Evolutionary conservation across 1,139 yeast species (phyloP).

Genomic region (Trichomonascaceae sp.): DNA sequence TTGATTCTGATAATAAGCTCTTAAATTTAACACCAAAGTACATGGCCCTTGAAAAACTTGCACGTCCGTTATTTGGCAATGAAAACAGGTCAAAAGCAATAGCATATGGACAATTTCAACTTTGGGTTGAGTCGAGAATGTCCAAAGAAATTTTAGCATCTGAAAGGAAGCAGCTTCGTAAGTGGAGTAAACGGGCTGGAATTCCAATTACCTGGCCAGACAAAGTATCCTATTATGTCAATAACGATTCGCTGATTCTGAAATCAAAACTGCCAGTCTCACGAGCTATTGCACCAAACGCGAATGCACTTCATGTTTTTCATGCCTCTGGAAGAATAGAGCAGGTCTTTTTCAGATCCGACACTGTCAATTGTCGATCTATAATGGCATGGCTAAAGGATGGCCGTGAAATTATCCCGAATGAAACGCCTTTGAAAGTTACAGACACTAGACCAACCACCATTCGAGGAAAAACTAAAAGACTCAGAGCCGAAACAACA

Average conservation of each 20-base stretch:
- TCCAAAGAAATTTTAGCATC: conserved; percentile 29
- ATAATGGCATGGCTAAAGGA: conserved; percentile 71
- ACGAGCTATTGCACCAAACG: conserved; percentile 51
- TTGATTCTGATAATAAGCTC: conserved; percentile 53
- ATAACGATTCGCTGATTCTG: conserved; percentile 65
- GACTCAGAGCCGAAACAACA: conserved; percentile 5
- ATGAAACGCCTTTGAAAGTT: conserved; percentile 50
- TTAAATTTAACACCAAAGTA: conserved; percentile 71
- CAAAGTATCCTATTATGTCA: conserved; percentile 59
- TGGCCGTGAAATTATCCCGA: conserved; percentile 61
- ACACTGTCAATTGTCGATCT: conserved; percentile 50
- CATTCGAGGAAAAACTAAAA: conserved; percentile 21
- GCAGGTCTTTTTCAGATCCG: conserved; percentile 47
- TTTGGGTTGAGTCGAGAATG: conserved; percentile 3
- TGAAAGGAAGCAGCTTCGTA: conserved; percentile 54
- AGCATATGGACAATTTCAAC: conserved; percentile 46
- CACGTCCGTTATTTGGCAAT: conserved; percentile 7
- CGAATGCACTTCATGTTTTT: conserved; percentile 13
- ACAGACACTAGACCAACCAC: conserved; percentile 21
- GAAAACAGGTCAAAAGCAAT: conserved; percentile 31
- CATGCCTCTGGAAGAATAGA: conserved; percentile 40
- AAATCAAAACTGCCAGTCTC: conserved; percentile 58
- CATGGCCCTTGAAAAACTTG: conserved; percentile 50
- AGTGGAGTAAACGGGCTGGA: conserved; percentile 34
- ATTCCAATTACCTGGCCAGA: conserved; percentile 61